These are phyloP conservation scores for Linnemannia zychae DNA, from an alignment of 192 early-diverging fungal species.

Conservation along the genomic window DNA sequence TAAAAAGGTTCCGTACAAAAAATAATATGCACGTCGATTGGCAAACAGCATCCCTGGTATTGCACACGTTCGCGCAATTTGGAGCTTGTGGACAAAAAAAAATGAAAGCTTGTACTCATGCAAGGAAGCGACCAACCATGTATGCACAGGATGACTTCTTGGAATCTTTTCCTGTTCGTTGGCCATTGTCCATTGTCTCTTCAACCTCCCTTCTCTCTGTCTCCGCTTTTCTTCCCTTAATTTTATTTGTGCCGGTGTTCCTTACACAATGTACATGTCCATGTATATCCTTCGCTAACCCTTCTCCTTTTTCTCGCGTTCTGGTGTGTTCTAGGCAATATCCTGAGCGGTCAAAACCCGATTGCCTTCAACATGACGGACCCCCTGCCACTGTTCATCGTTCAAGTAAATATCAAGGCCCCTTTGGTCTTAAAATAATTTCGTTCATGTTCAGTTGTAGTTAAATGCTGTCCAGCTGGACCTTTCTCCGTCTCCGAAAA, in stretches of 20 bases:
- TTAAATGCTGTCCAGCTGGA: too few relatives aligned
- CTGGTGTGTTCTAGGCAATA: conserved; percentile 20
- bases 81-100: background rate
- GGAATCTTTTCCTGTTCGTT: background rate
- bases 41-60: background rate
- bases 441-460: background rate
- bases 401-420: conserved; percentile 65
- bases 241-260: background rate
- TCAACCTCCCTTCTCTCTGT: background rate
- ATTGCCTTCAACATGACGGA: conserved; percentile 63
- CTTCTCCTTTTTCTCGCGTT: background rate
- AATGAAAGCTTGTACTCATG: too few relatives aligned
- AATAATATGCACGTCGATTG: background rate
- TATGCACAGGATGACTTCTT: background rate
- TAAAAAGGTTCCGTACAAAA: background rate
- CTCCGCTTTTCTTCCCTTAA: background rate
- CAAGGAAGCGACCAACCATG: too few relatives aligned
- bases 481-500: background rate
- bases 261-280: background rate
- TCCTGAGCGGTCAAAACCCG: conserved; percentile 74
- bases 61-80: background rate
- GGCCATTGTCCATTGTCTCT: background rate
- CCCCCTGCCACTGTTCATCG: conserved; percentile 79
- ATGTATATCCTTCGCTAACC: background rate
- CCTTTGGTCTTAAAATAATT: background rate